Percentiles rank a stretch among this genome's conserved stretches.
These are phyloP conservation scores for Onygenales sp. DNA, from an alignment of 2,329 filamentous ascomycete species.

Conservation along the genomic window DNA sequence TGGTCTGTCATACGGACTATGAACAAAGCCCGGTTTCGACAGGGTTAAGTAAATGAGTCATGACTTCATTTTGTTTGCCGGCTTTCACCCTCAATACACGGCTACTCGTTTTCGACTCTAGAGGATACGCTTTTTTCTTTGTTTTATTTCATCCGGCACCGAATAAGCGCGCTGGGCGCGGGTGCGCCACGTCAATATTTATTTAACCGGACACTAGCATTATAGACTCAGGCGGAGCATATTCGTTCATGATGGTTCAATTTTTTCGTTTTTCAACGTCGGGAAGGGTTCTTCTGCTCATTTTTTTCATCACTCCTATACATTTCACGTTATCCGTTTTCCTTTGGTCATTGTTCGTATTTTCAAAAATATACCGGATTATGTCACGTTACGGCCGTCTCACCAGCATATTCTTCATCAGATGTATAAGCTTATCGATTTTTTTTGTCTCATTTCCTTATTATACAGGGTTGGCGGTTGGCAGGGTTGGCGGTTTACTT, in stretches of 20 bases:
- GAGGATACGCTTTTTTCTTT: not conserved
- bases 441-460: not conserved
- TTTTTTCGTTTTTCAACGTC: not conserved
- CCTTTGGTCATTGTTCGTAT: not conserved
- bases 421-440: not conserved
- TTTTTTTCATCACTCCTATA: not conserved
- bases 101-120: not conserved
- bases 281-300: not conserved
- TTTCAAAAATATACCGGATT: slow-evolving; percentile 1
- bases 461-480: not conserved
- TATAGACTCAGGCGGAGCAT: slow-evolving; percentile 15
- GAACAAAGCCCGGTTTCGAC: no score
- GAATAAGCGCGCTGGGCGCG: slow-evolving; percentile 10
- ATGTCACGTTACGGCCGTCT: slow-evolving; percentile 10
- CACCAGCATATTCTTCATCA: slow-evolving; percentile 4
- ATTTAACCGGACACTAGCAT: slow-evolving; percentile 11
- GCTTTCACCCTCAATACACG: not conserved
- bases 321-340: not conserved
- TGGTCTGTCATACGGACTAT: not conserved
- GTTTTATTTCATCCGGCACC: not conserved
- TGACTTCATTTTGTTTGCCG: not conserved
- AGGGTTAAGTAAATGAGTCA: no score
- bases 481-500: not conserved
- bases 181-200: slow-evolving; percentile 4
- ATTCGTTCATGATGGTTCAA: slow-evolving; percentile 3